A percentile compares a stretch with the other conserved stretches of the same genome.
Conservation (phyloP, 768 basidiomycete genomes). For the Lentinula raphanica region DNA sequence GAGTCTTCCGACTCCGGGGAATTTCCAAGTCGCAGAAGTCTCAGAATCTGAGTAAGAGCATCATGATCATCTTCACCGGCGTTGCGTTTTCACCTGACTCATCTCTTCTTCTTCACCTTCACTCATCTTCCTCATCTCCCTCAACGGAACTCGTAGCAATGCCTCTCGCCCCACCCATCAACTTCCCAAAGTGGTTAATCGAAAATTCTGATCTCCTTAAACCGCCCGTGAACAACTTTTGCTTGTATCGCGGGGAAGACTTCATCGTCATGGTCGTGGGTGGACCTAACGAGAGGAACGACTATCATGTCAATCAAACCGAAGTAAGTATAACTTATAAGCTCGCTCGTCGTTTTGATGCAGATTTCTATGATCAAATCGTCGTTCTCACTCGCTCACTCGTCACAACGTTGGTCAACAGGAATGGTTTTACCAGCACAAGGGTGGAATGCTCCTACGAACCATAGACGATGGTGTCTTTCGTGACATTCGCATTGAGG, state of each 20-base stretch:
- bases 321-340: constrained; percentile 47
- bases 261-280: constrained; percentile 96
- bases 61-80: too few species aligned
- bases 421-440: constrained; percentile 99
- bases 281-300: constrained; percentile 90
- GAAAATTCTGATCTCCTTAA: constrained; percentile 76
- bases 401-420: too few species aligned
- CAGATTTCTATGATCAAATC: too few species aligned
- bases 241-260: constrained; percentile 76
- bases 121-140: neutral
- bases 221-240: constrained; percentile 92
- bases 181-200: constrained; percentile 84
- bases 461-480: constrained; percentile 79
- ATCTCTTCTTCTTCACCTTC: too few species aligned
- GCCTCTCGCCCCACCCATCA: constrained; percentile 78
- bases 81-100: too few species aligned
- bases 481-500: constrained; percentile 82
- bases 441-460: constrained; percentile 87
- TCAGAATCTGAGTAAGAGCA: too few species aligned
- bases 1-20: too few species aligned
- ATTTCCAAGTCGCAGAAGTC: too few species aligned
- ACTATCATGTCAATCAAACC: constrained; percentile 94
- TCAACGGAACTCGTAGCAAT: too few species aligned
- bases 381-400: too few species aligned
- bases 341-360: neutral